A percentile compares a stretch with the other conserved stretches of the same genome.
phyloP scores from a whole-genome alignment of 208 protist genomes.

The Sergeia podlipaevii region DNA sequence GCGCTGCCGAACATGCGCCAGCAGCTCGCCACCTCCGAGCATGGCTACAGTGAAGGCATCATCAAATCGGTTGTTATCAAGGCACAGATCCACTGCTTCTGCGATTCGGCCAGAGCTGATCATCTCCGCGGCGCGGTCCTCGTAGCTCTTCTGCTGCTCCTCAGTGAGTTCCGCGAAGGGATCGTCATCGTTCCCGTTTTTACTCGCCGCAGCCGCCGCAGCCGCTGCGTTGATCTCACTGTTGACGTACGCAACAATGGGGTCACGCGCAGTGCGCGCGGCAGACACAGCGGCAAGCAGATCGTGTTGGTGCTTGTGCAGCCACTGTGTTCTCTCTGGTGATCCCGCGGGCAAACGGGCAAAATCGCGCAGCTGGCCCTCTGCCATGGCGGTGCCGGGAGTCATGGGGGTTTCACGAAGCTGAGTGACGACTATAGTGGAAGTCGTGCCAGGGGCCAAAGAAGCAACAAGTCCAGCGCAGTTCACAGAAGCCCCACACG shows the following conservation, averaged over 20 bases:
- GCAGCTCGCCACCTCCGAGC: constrained; percentile 52
- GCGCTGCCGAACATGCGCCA: constrained; percentile 54
- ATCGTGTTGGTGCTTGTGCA: constrained; percentile 34
- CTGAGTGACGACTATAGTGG: constrained; percentile 25
- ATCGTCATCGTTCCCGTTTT: constrained; percentile 43
- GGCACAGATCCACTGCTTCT: constrained; percentile 72
- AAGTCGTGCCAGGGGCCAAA: constrained; percentile 16
- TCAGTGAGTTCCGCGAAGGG: constrained; percentile 60
- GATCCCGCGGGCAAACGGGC: constrained; percentile 22
- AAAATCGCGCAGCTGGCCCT: constrained; percentile 20
- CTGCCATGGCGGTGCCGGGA: constrained; percentile 23
- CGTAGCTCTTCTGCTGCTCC: constrained; percentile 53
- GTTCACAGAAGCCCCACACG: constrained; percentile 66
- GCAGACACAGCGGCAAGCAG: constrained; percentile 59
- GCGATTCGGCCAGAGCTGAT: constrained; percentile 59
- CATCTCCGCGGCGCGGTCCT: constrained; percentile 54
- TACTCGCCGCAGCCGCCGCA: constrained; percentile 3
- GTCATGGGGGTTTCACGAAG: constrained; percentile 21
- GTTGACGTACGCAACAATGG: constrained; percentile 59
- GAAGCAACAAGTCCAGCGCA: constrained; percentile 49
- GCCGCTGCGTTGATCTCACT: not conserved
- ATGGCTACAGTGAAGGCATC: constrained; percentile 79
- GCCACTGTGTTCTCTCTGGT: constrained; percentile 57
- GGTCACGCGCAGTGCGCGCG: constrained; percentile 45
- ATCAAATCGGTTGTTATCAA: constrained; percentile 50